phyloP scores from a whole-genome alignment of 257 asterid genomes.

The Solanum raphanifolium region DNA sequence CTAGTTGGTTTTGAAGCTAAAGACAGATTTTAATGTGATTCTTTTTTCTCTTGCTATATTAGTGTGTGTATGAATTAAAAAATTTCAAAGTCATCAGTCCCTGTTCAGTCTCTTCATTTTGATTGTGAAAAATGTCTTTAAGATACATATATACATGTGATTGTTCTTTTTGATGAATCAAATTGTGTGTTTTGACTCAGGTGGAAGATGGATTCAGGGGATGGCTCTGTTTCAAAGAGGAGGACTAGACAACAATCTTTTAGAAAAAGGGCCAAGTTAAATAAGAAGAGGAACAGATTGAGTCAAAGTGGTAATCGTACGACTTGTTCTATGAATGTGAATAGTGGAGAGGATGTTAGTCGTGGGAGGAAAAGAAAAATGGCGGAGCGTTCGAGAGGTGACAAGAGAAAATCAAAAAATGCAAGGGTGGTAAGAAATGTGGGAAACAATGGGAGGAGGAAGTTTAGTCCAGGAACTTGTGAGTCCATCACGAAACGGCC shows the following conservation, averaged over 20 bases:
- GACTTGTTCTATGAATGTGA: not conserved
- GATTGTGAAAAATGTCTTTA: not conserved
- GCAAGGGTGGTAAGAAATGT: not conserved
- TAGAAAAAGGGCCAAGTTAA: not conserved
- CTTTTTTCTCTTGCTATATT: not conserved
- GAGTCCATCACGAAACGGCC: not conserved
- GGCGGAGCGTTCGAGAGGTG: not conserved
- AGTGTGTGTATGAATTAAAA: not conserved
- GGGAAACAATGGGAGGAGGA: not conserved
- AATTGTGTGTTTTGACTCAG: not conserved
- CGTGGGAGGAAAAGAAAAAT: not conserved
- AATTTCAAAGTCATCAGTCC: not conserved
- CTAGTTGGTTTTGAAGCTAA: not conserved
- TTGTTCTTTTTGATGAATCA: not conserved
- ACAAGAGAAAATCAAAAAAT: not conserved
- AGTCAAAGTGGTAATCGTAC: not conserved
- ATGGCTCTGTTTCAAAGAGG: not conserved
- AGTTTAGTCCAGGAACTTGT: not conserved
- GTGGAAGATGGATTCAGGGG: not conserved
- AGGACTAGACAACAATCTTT: not conserved
- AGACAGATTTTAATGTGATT: not conserved
- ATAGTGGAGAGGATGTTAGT: not conserved
- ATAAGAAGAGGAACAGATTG: not conserved
- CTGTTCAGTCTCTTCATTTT: not conserved
- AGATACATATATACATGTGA: not conserved